A percentile compares a stretch with the other conserved stretches of the same genome.
Evolutionary conservation across 179 eudicot genomes (phyloP).

Genomic region (Vitellaria paradoxa): DNA sequence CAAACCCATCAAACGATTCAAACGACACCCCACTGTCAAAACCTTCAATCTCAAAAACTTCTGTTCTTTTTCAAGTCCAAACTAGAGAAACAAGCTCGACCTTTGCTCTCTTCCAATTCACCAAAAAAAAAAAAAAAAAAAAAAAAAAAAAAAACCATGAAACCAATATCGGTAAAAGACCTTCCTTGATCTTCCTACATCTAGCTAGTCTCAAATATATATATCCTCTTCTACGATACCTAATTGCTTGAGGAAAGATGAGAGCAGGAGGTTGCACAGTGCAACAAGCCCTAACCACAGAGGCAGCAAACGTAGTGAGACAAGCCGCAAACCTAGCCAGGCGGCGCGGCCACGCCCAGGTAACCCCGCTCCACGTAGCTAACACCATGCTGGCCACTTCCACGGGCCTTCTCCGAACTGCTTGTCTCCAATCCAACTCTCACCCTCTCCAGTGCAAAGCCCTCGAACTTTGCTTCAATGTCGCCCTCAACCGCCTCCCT

Average conservation of each 20-base stretch:
- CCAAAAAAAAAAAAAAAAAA: no score
- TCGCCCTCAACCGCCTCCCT: slow-evolving; percentile 70
- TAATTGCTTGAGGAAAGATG: slow-evolving; percentile 21
- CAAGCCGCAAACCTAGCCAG: slow-evolving; percentile 51
- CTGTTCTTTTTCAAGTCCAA: neutral
- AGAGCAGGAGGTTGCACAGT: slow-evolving; percentile 52
- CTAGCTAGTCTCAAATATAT: no score
- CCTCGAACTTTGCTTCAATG: slow-evolving; percentile 70
- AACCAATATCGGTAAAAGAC: neutral
- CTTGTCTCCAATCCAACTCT: slow-evolving; percentile 57
- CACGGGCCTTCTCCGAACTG: slow-evolving; percentile 40
- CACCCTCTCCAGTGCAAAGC: slow-evolving; percentile 68
- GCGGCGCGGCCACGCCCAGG: slow-evolving; percentile 61
- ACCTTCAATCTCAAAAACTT: neutral
- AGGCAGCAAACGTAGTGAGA: slow-evolving; percentile 46
- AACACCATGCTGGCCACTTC: slow-evolving; percentile 42
- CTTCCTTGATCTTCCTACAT: slow-evolving; percentile 3
- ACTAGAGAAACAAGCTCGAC: neutral
- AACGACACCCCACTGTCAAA: neutral
- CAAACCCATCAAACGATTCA: neutral
- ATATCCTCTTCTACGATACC: no score
- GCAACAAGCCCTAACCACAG: slow-evolving; percentile 55
- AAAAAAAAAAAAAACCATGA: neutral
- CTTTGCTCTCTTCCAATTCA: neutral
- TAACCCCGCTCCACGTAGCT: slow-evolving; percentile 70